phyloP scores from a whole-genome alignment of 1,139 yeast genomes.

The Taiozyma sp. region DNA sequence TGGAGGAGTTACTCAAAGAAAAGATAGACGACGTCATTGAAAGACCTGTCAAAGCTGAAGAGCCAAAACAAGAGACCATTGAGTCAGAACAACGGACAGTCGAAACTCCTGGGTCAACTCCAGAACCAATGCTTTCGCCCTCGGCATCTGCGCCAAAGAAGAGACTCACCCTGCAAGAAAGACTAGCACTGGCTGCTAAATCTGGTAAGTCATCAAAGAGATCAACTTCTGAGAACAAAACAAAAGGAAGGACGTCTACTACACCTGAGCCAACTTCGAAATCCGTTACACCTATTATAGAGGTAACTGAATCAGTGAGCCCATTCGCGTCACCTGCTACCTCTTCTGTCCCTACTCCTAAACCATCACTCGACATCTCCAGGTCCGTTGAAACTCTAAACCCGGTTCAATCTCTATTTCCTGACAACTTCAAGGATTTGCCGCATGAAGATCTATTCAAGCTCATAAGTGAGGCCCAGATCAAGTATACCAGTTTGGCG shows the following conservation, averaged over 20 bases:
- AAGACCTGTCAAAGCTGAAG: neutral
- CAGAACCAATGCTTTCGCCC: neutral
- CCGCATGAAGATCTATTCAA: constrained; percentile 19
- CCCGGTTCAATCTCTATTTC: constrained; percentile 12
- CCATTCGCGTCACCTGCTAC: neutral
- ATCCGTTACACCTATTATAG: neutral
- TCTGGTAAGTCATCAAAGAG: constrained; percentile 31
- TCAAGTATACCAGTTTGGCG: constrained; percentile 8
- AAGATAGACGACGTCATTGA: neutral
- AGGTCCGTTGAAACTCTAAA: constrained; percentile 2
- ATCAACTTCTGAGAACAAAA: constrained; percentile 1
- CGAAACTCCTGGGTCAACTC: neutral
- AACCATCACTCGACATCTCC: constrained; percentile 3
- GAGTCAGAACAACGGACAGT: neutral
- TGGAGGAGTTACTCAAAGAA: neutral
- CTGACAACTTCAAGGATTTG: constrained; percentile 15
- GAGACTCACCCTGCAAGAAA: constrained; percentile 41
- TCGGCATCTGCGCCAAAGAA: constrained; percentile 15
- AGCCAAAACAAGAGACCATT: neutral
- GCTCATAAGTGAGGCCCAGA: constrained; percentile 18
- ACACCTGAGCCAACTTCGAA: neutral
- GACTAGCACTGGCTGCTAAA: constrained; percentile 78
- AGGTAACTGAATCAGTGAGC: neutral
- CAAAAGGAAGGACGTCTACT: neutral
- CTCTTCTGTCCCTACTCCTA: constrained; percentile 1